phyloP scores from a whole-genome alignment of 2,329 filamentous ascomycete genomes.

The Ophiostoma pallidulum region DNA sequence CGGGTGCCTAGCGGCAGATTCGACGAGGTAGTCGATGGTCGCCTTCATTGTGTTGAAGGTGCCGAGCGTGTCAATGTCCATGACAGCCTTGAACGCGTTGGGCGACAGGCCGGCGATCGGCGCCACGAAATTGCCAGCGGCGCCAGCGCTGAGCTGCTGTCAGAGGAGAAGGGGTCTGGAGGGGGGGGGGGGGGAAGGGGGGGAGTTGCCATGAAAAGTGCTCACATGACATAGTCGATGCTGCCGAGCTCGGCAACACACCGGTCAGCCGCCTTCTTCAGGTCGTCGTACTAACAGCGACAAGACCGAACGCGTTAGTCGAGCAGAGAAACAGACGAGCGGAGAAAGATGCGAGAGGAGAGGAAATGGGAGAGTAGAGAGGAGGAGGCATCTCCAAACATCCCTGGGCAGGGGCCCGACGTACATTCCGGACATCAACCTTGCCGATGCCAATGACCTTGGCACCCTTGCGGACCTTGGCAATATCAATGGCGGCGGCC shows the following conservation, averaged over 20 bases:
- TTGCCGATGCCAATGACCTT: constrained; percentile 81
- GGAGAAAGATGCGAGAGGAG: no score
- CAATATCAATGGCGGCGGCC: constrained; percentile 68
- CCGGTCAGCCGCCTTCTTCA: constrained; percentile 65
- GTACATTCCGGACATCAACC: constrained; percentile 64
- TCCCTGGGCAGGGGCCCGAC: constrained; percentile 18
- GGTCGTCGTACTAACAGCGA: constrained; percentile 41
- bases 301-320: no score
- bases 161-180: no score
- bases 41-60: constrained; percentile 95
- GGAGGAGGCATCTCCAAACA: no score
- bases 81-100: constrained; percentile 91
- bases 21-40: constrained; percentile 69
- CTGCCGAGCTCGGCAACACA: constrained; percentile 75
- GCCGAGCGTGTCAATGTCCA: constrained; percentile 91
- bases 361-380: no score
- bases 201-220: no score
- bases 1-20: constrained; percentile 59
- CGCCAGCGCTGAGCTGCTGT: constrained; percentile 65
- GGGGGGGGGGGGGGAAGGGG: no score
- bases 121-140: constrained; percentile 90
- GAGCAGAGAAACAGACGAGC: no score
- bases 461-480: constrained; percentile 64
- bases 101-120: constrained; percentile 70
- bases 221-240: constrained; percentile 88